Conservation (phyloP, 306 rosid genomes). For the Urtica urens region DNA sequence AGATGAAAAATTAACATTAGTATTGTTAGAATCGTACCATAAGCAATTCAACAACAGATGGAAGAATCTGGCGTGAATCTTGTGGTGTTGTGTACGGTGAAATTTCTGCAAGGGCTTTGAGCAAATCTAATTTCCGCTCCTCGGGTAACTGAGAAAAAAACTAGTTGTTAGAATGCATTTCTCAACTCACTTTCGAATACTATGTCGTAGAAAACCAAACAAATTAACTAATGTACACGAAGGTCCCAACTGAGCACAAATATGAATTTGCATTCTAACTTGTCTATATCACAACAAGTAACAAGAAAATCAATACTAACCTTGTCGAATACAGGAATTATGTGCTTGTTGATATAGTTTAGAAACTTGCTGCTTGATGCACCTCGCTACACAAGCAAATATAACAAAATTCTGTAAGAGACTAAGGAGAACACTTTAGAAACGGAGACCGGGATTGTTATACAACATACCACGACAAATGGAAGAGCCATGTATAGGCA, state of each 20-base stretch:
- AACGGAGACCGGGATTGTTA: background rate
- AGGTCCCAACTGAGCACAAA: background rate
- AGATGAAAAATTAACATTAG: constrained; percentile 7
- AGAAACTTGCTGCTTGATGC: constrained; percentile 90
- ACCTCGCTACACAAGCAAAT: constrained; percentile 52
- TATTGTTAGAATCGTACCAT: constrained; percentile 35
- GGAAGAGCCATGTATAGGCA: constrained; percentile 94
- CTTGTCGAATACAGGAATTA: constrained; percentile 88
- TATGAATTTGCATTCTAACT: background rate
- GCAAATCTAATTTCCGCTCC: constrained; percentile 85
- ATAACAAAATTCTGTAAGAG: background rate
- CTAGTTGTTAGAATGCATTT: background rate
- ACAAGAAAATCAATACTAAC: constrained; percentile 15
- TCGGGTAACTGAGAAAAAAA: constrained; percentile 64
- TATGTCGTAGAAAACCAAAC: constrained; percentile 1
- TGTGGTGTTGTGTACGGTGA: constrained; percentile 82
- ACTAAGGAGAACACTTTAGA: constrained; percentile 7
- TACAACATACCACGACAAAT: constrained; percentile 57
- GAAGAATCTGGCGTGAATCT: constrained; percentile 97
- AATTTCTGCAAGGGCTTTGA: constrained; percentile 87
- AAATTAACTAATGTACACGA: background rate
- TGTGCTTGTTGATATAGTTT: constrained; percentile 61
- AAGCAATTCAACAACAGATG: constrained; percentile 76
- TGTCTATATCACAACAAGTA: no score
- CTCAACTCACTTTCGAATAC: background rate